These are phyloP conservation scores for Microdochium paspali DNA, from an alignment of 2,329 filamentous ascomycete species.

Conservation along the genomic window DNA sequence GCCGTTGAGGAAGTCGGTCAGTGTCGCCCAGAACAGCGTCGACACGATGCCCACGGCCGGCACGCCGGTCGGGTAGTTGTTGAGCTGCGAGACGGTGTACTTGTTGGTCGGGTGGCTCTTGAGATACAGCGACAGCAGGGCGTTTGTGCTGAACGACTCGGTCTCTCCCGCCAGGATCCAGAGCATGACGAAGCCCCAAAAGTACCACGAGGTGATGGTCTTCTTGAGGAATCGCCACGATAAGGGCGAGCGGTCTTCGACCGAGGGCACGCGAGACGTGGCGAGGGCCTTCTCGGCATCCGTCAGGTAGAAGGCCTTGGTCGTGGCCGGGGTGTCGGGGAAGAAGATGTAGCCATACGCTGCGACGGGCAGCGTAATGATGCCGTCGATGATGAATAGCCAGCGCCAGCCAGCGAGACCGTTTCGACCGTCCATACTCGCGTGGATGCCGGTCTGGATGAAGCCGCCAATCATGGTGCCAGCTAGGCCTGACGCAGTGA, in stretches of 20 bases:
- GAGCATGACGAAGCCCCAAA: slow-evolving; percentile 20
- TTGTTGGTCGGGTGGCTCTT: slow-evolving; percentile 13
- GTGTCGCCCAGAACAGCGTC: slow-evolving; percentile 44
- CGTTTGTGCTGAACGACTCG: slow-evolving; percentile 41
- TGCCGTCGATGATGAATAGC: slow-evolving; percentile 42
- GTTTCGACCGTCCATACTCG: slow-evolving; percentile 33
- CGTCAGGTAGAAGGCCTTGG: slow-evolving; percentile 26
- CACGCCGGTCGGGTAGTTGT: slow-evolving; percentile 36
- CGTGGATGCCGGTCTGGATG: slow-evolving; percentile 42
- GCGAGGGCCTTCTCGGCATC: slow-evolving; percentile 23
- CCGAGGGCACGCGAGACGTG: slow-evolving; percentile 25
- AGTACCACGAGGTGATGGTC: slow-evolving; percentile 48
- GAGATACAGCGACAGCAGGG: slow-evolving; percentile 30
- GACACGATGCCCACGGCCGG: slow-evolving; percentile 30
- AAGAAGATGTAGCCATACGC: slow-evolving; percentile 34
- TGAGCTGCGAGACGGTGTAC: slow-evolving; percentile 32
- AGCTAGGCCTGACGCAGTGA: slow-evolving; percentile 19
- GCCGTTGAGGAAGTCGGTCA: slow-evolving; percentile 38
- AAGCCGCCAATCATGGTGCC: slow-evolving; percentile 34
- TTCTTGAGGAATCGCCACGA: slow-evolving; percentile 39
- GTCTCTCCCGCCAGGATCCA: slow-evolving; percentile 25
- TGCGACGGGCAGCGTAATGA: slow-evolving; percentile 42
- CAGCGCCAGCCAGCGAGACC: slow-evolving; percentile 47
- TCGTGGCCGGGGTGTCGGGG: slow-evolving; percentile 29
- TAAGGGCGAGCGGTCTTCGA: slow-evolving; percentile 19